Evolutionary conservation across 805 yeast genomes (phyloP).

Genomic region (Candida vaughaniae): DNA sequence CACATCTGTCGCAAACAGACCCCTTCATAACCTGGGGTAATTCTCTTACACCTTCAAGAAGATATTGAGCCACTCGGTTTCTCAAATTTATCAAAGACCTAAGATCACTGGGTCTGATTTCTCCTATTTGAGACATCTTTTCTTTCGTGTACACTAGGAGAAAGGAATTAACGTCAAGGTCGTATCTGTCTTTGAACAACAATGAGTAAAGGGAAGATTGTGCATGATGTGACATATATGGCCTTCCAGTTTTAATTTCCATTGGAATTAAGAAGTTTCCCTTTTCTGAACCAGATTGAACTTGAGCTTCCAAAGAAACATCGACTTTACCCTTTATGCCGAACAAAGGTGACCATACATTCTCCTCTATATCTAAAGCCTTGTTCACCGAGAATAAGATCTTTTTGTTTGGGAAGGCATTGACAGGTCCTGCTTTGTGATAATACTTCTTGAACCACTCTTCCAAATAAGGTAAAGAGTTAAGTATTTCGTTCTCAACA

Average conservation of each 20-base stretch:
- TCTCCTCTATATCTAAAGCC: conserved; percentile 83
- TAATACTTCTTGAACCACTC: conserved; percentile 53
- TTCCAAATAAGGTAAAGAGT: conserved; percentile 52
- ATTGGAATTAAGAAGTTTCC: conserved; percentile 62
- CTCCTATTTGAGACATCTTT: conserved; percentile 53
- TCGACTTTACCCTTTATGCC: conserved; percentile 91
- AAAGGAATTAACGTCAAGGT: conserved; percentile 60
- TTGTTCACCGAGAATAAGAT: conserved; percentile 55
- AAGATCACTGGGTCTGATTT: conserved; percentile 54
- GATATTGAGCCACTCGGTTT: conserved; percentile 61
- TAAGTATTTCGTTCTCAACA: conserved; percentile 41
- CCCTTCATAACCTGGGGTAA: conserved; percentile 55
- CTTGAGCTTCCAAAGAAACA: conserved; percentile 69
- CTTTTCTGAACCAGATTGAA: conserved; percentile 22
- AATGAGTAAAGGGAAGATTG: conserved; percentile 83
- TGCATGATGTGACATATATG: conserved; percentile 70
- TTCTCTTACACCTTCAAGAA: conserved; percentile 49
- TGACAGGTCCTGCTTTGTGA: conserved; percentile 14
- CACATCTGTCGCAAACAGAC: conserved; percentile 63
- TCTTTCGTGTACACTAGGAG: conserved; percentile 73
- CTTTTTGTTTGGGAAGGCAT: conserved; percentile 25
- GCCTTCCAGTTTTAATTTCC: conserved; percentile 86
- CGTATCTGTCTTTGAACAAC: conserved; percentile 76
- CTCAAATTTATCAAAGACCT: conserved; percentile 69
- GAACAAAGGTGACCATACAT: conserved; percentile 85